Conservation (phyloP, 2,329 filamentous ascomycete species). For the Pseudocercospora ulei region DNA sequence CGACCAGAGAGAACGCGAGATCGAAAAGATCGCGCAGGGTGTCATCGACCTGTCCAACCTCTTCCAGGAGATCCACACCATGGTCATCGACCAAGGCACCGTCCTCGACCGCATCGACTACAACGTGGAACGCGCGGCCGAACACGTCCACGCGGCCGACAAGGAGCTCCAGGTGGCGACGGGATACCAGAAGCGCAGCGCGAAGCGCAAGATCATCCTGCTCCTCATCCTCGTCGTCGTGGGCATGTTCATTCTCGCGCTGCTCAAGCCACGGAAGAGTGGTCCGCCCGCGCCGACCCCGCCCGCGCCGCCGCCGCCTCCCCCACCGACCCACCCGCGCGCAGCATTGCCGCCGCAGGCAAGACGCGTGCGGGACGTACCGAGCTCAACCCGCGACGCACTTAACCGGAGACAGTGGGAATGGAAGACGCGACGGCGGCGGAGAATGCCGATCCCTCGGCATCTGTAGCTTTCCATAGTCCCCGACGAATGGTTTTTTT, state of each 20-base stretch:
- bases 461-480: conserved; percentile 14
- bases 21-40: conserved; percentile 94
- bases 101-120: conserved; percentile 54
- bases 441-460: conserved; percentile 1
- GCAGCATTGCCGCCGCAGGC: conserved; percentile 16
- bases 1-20: conserved; percentile 85
- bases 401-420: conserved; percentile 15
- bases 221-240: conserved; percentile 75
- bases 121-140: conserved; percentile 92
- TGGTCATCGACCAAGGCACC: conserved; percentile 55
- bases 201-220: conserved; percentile 86
- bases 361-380: conserved; percentile 1
- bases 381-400: not conserved
- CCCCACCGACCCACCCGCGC: conserved; percentile 18
- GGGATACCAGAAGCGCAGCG: conserved; percentile 76
- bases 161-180: conserved; percentile 83
- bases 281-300: conserved; percentile 6
- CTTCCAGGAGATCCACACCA: conserved; percentile 88
- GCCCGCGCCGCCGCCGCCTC: conserved; percentile 14
- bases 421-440: conserved; percentile 25
- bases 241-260: conserved; percentile 73
- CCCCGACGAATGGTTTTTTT: no score
- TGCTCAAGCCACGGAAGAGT: conserved; percentile 61
- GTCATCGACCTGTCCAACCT: conserved; percentile 96
- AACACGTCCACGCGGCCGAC: conserved; percentile 83